phyloP scores from a whole-genome alignment of 257 asterid species.

The Nicotiana knightiana region DNA sequence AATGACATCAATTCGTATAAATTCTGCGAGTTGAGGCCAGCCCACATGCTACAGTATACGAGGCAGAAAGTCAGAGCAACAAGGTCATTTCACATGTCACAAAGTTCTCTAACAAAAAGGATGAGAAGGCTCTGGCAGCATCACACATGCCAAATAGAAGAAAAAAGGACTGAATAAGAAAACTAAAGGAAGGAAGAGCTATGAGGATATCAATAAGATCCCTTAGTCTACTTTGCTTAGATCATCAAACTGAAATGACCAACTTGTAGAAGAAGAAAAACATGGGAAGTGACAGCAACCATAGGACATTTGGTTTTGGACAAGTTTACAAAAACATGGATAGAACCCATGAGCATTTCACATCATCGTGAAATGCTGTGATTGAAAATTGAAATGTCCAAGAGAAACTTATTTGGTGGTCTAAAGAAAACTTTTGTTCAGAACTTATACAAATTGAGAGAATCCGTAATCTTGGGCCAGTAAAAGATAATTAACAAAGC shows the following conservation, averaged over 20 bases:
- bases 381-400: background rate
- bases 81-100: background rate
- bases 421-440: background rate
- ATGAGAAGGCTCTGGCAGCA: background rate
- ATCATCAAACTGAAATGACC: background rate
- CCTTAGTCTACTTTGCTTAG: background rate
- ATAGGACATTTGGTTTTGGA: background rate
- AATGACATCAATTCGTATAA: background rate
- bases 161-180: background rate
- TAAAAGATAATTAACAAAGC: background rate
- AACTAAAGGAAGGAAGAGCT: background rate
- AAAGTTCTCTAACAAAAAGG: constrained; percentile 1
- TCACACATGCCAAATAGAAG: background rate
- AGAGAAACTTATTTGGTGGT: background rate
- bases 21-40: background rate
- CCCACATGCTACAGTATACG: background rate
- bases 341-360: background rate
- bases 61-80: background rate
- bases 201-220: background rate
- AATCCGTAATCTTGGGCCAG: background rate
- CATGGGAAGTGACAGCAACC: background rate
- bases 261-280: background rate
- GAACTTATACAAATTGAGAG: background rate
- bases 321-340: background rate
- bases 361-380: background rate